Evolutionary conservation across 345 rosid genomes (phyloP), one percentile per base, ranked within the genome.

Genomic region (Punica granatum): DNA sequence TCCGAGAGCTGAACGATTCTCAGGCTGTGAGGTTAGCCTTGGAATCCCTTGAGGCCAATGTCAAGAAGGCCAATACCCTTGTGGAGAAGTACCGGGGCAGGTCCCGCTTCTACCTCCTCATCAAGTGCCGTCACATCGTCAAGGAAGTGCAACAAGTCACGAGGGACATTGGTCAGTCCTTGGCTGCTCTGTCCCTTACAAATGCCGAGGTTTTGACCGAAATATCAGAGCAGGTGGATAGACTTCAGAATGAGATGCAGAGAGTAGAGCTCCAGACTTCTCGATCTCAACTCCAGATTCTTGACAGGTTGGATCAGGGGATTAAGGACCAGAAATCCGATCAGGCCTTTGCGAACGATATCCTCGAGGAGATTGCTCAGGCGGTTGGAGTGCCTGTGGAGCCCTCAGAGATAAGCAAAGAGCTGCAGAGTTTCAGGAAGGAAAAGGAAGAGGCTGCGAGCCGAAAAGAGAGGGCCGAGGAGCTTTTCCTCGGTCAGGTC

Each of bases 341-440:
- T 73, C 92, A 81, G 65, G 82, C 79, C 32, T 87, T 87, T 61
- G 92, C 92, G 0, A 87, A 87, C 61, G 81, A 81, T 67, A 84
- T 87, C 75, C 82, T 87, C 7, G 87, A 83, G 62, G 83, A 83
- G 65, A 87, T 87, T 76, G 89, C 89, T 44, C 79, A 68, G 48
- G 92, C 89, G 6, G 88, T 87, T 65, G 92, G 92, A 59, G 77
- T 87, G 37, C 83, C 86, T 64, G 83, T 87, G 65, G 92, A 87
- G 74, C 92, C 82, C 18, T 87, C 87, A 48, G 86, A 78, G 63
- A 87, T 87, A 73, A 81, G 81, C 73, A 85, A 74, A 76, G 92
- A 87, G 70, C 74, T 87, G 65, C 84, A 83, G 30, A 87, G 86
- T 74, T 84, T 87, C 65, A 78, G 72, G 70, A 83, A 56, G 82